Conservation (phyloP, 768 basidiomycete genomes). For the Auriscalpium orientale region DNA sequence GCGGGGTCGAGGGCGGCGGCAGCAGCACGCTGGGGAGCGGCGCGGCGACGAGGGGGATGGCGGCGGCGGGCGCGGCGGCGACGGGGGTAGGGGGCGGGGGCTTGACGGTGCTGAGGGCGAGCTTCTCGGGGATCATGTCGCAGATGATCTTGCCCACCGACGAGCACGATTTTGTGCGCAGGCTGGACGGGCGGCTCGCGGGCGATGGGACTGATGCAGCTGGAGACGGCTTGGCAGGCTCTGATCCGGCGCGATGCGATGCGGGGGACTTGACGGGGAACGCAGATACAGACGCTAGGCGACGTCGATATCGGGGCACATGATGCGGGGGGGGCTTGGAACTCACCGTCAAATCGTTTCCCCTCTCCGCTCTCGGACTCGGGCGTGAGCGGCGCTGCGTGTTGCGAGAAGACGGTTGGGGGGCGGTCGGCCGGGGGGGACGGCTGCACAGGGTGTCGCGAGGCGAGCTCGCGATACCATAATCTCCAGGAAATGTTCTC, state of each 20-base stretch:
- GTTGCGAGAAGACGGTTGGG: constrained; percentile 1
- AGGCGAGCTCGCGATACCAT: constrained; percentile 61
- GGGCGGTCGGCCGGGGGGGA: constrained; percentile 23
- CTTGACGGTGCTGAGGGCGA: constrained; percentile 20
- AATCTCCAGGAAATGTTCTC: constrained; percentile 88
- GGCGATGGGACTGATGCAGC: too few species aligned
- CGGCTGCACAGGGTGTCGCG: constrained; percentile 24
- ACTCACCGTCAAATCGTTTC: too few species aligned
- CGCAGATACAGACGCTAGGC: background rate
- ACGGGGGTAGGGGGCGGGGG: constrained; percentile 3
- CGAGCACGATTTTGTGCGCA: constrained; percentile 17
- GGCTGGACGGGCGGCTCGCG: background rate
- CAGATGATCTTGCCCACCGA: constrained; percentile 43
- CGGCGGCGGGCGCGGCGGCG: background rate
- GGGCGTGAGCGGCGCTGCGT: constrained; percentile 9
- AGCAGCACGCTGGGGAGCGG: constrained; percentile 19
- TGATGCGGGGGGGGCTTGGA: too few species aligned
- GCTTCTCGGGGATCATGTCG: constrained; percentile 47
- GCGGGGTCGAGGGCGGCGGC: constrained; percentile 14
- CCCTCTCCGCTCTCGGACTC: constrained; percentile 8
- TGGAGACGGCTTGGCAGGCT: constrained; percentile 4
- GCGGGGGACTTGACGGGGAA: too few species aligned
- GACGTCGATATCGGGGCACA: background rate
- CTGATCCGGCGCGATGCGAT: too few species aligned
- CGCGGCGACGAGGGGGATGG: constrained; percentile 19